Conservation (phyloP, 306 rosid genomes). For the Cercis canadensis region DNA sequence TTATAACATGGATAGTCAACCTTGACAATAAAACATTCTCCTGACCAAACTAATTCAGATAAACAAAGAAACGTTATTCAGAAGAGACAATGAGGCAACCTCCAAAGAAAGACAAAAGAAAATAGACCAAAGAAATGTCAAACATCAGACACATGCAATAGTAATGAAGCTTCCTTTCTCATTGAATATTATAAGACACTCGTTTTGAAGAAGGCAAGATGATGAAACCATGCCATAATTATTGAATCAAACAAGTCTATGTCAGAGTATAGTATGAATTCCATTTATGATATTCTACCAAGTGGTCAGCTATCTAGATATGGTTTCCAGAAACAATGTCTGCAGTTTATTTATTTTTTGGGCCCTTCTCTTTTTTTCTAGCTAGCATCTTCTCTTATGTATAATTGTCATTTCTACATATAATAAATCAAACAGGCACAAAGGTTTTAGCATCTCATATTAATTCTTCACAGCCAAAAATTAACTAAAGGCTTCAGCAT, state of each 20-base stretch:
- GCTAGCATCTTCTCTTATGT: conserved; percentile 10
- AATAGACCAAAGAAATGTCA: too few species aligned
- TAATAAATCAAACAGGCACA: neutral
- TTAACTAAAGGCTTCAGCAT: neutral
- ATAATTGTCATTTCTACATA: conserved; percentile 17
- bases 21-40: conserved; percentile 12
- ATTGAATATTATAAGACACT: conserved; percentile 2
- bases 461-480: neutral
- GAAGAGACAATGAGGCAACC: too few species aligned
- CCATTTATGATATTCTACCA: neutral
- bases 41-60: conserved; percentile 12
- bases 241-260: too few species aligned
- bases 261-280: neutral
- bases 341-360: too few species aligned
- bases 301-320: neutral
- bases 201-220: conserved; percentile 15
- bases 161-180: neutral
- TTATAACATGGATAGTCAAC: conserved; percentile 28
- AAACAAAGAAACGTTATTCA: conserved; percentile 9
- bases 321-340: neutral
- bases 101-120: too few species aligned
- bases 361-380: neutral
- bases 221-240: neutral
- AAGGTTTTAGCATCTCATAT: neutral
- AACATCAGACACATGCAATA: conserved; percentile 7